Evolutionary conservation across 305 asterid species (phyloP).

Genomic region (Fraxinus dipetala): DNA sequence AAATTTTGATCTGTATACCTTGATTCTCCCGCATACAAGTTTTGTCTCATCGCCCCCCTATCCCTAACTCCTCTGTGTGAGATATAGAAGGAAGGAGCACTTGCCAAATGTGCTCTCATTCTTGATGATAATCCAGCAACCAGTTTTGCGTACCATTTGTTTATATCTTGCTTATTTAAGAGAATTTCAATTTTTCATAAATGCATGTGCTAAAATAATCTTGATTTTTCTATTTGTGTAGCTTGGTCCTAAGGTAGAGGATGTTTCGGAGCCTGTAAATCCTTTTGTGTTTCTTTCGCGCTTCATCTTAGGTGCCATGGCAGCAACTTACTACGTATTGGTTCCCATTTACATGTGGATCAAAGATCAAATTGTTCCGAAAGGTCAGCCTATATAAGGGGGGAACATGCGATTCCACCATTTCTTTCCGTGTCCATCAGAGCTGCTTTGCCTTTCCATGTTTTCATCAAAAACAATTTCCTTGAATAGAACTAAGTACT

Average conservation of each 20-base stretch:
- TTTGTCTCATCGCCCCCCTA: background rate
- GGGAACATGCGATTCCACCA: background rate
- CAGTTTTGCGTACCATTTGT: background rate
- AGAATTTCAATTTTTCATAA: background rate
- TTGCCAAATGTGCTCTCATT: background rate
- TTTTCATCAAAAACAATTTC: background rate
- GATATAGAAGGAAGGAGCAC: background rate
- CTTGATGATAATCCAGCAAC: background rate
- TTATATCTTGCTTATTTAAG: background rate
- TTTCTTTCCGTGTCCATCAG: slow-evolving; percentile 15
- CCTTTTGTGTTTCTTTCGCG: slow-evolving; percentile 57
- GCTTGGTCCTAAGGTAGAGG: slow-evolving; percentile 91
- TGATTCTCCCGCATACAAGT: background rate
- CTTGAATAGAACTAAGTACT: background rate
- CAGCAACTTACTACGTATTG: slow-evolving; percentile 69
- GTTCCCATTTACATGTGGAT: slow-evolving; percentile 97
- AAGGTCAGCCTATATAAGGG: slow-evolving; percentile 70
- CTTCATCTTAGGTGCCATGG: slow-evolving; percentile 70
- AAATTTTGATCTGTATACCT: background rate
- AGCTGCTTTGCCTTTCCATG: slow-evolving; percentile 7
- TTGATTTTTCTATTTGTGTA: slow-evolving; percentile 26
- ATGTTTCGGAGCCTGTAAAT: slow-evolving; percentile 64
- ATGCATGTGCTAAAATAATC: background rate
- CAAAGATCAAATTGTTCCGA: slow-evolving; percentile 77
- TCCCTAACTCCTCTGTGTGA: background rate